phyloP scores from a whole-genome alignment of 2,329 filamentous ascomycete genomes.

The Colletotrichum tofieldiae region DNA sequence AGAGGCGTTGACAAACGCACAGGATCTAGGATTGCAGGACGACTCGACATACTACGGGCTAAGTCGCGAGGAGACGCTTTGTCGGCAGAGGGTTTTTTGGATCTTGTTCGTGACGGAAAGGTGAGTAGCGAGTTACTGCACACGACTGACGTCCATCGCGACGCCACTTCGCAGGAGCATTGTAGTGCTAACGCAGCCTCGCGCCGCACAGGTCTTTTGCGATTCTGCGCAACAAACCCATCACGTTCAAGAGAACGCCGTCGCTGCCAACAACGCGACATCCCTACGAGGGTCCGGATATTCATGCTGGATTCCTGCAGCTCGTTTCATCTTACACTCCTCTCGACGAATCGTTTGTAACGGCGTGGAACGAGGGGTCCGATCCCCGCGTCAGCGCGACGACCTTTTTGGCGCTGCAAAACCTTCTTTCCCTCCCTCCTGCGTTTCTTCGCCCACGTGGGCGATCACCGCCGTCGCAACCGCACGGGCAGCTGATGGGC shows the following conservation, averaged over 20 bases:
- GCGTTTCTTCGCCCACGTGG: constrained; percentile 49
- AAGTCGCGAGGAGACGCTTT: constrained; percentile 66
- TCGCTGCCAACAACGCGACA: constrained; percentile 67
- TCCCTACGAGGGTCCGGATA: constrained; percentile 66
- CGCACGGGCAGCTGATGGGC: constrained; percentile 28
- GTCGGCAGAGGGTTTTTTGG: constrained; percentile 73
- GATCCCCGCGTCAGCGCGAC: constrained; percentile 53
- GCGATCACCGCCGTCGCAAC: constrained; percentile 49
- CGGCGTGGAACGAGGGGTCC: constrained; percentile 74
- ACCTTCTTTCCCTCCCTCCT: constrained; percentile 52
- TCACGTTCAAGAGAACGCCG: constrained; percentile 74
- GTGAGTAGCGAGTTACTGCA: constrained; percentile 50
- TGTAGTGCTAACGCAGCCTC: constrained; percentile 13
- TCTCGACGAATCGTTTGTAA: constrained; percentile 75
- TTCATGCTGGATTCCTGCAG: constrained; percentile 72
- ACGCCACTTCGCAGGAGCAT: not conserved
- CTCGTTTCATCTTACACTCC: constrained; percentile 74
- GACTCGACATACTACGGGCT: constrained; percentile 68
- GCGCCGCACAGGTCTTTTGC: constrained; percentile 70
- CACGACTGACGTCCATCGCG: not conserved
- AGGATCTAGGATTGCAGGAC: constrained; percentile 72
- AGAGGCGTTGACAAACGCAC: constrained; percentile 73
- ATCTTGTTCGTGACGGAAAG: constrained; percentile 74
- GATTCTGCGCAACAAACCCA: constrained; percentile 74
- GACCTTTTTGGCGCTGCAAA: constrained; percentile 55